Percentiles rank a stretch among this genome's conserved stretches.
phyloP scores from a whole-genome alignment of 495 filamentous ascomycete species.

The Trichoderma parareesei region DNA sequence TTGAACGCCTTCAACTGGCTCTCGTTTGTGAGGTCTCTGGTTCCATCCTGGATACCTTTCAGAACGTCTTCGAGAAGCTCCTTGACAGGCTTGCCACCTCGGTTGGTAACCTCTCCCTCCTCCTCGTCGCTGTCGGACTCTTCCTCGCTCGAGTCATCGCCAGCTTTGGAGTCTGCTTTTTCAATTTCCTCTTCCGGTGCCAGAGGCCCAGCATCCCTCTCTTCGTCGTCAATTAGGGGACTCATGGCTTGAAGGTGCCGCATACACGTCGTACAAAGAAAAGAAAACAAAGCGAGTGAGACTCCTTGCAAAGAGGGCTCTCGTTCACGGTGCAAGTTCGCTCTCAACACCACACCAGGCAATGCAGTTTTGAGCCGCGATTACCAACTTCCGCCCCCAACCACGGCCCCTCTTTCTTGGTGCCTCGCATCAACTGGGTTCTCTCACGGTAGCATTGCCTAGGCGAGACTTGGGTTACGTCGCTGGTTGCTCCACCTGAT shows the following conservation, averaged over 20 bases:
- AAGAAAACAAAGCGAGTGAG: neutral
- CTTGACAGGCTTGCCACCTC: constrained; percentile 9
- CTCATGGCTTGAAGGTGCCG: neutral
- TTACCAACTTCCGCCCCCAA: constrained; percentile 2
- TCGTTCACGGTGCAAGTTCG: neutral
- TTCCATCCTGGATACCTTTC: constrained; percentile 6
- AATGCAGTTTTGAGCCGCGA: neutral
- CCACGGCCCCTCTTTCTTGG: neutral
- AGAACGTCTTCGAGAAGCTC: constrained; percentile 13
- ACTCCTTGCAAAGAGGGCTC: neutral
- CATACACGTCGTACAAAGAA: neutral
- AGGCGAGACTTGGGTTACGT: neutral
- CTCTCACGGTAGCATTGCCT: neutral
- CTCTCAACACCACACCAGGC: too few species aligned
- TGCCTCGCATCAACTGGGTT: neutral
- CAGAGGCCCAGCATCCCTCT: neutral
- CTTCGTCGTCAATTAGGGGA: constrained; percentile 6
- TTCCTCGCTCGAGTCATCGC: constrained; percentile 8
- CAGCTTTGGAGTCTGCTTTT: constrained; percentile 5
- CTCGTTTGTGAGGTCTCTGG: constrained; percentile 7
- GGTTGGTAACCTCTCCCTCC: neutral
- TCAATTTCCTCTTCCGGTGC: neutral
- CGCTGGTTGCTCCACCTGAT: neutral
- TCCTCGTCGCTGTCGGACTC: constrained; percentile 13
- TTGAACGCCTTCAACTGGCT: constrained; percentile 7